Conservation (phyloP, 495 filamentous ascomycete species). For the Pyrenopolyporus hunteri region DNA sequence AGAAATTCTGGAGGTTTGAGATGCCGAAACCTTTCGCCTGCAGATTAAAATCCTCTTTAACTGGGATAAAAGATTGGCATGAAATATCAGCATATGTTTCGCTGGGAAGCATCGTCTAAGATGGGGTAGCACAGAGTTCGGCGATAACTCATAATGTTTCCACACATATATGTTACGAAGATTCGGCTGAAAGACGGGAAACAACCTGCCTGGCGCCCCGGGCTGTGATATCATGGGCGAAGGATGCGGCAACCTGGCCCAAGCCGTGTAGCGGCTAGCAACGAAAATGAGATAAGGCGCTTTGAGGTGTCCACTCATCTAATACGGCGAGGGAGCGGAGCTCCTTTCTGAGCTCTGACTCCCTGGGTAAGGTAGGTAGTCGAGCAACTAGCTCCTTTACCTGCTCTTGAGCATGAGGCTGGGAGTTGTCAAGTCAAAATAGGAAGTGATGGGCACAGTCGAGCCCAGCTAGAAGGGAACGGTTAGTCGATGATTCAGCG, state of each 20-base stretch:
- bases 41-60: neutral
- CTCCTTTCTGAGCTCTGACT: constrained; percentile 5
- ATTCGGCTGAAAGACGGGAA: constrained; percentile 17
- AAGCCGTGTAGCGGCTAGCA: constrained; percentile 12
- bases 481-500: constrained; percentile 3
- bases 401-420: constrained; percentile 11
- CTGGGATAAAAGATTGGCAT: constrained; percentile 6
- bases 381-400: constrained; percentile 11
- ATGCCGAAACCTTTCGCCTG: neutral
- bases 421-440: constrained; percentile 16
- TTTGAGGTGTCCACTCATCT: neutral
- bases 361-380: constrained; percentile 2
- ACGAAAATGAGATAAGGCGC: constrained; percentile 19
- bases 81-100: constrained; percentile 17
- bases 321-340: constrained; percentile 5
- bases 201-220: neutral
- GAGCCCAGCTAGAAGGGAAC: constrained; percentile 4
- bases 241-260: constrained; percentile 3
- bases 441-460: constrained; percentile 24
- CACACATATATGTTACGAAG: constrained; percentile 11
- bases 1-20: constrained; percentile 2
- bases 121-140: neutral
- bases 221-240: constrained; percentile 19
- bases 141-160: constrained; percentile 14
- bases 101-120: constrained; percentile 3